phyloP scores from a whole-genome alignment of 2,329 filamentous ascomycete species.

The Onygenales sp. region DNA sequence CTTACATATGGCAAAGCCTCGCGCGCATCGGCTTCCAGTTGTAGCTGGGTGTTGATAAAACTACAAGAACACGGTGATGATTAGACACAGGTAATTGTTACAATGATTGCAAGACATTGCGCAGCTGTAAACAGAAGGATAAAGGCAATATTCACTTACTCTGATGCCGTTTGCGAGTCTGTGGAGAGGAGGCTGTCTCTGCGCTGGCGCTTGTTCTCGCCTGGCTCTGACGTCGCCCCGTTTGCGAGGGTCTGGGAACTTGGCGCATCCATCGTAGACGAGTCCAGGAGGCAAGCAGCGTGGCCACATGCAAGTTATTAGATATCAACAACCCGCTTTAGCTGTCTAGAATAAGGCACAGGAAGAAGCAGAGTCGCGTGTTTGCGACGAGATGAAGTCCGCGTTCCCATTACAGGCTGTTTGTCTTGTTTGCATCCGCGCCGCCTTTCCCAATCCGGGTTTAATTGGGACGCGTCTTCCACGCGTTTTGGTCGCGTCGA shows the following conservation, averaged over 20 bases:
- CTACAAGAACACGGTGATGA: conserved; percentile 32
- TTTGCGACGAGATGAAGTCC: background rate
- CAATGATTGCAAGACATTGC: background rate
- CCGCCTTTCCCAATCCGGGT: conserved; percentile 16
- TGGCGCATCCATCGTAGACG: conserved; percentile 2
- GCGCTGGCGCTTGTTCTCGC: conserved; percentile 11
- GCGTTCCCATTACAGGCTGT: conserved; percentile 9
- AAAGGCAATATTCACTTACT: conserved; percentile 37
- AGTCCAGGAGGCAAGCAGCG: background rate
- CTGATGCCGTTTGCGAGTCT: conserved; percentile 62
- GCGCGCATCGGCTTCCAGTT: conserved; percentile 86
- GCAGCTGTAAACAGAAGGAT: background rate
- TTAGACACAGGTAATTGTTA: background rate
- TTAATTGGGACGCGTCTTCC: conserved; percentile 24
- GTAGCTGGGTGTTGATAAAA: conserved; percentile 81
- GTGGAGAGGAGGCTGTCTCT: conserved; percentile 40
- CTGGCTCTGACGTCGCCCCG: conserved; percentile 4
- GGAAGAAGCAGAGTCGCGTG: background rate
- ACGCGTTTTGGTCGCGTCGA: conserved; percentile 3
- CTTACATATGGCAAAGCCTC: conserved; percentile 87
- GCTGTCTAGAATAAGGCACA: background rate
- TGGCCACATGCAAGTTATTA: background rate
- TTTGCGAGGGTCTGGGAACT: background rate
- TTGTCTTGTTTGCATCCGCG: conserved; percentile 19
- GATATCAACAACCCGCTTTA: background rate